Evolutionary conservation across 306 rosid genomes (phyloP).

Genomic region (Lupinus albus): DNA sequence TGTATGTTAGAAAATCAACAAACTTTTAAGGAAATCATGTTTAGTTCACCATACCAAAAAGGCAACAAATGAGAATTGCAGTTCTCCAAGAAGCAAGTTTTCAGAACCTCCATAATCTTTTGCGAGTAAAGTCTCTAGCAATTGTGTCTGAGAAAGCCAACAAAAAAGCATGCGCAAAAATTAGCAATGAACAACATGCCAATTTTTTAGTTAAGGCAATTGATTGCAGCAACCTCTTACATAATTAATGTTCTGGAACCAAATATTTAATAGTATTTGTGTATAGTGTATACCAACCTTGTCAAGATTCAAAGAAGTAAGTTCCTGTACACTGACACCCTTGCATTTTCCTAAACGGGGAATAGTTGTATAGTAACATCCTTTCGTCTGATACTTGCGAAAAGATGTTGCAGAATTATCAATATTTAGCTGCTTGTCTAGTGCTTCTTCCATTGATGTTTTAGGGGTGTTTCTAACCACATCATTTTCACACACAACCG

Average conservation of each 20-base stretch:
- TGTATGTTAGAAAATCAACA: slow-evolving; percentile 23
- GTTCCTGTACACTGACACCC: slow-evolving; percentile 79
- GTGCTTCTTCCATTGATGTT: slow-evolving; percentile 62
- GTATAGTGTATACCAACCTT: slow-evolving; percentile 51
- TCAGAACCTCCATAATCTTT: slow-evolving; percentile 84
- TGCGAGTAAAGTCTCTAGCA: slow-evolving; percentile 68
- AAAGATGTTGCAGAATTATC: slow-evolving; percentile 54
- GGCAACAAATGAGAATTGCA: slow-evolving; percentile 84
- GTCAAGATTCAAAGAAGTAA: slow-evolving; percentile 88
- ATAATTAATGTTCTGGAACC: not conserved
- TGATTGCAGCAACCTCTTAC: slow-evolving; percentile 2
- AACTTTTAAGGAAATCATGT: slow-evolving; percentile 12
- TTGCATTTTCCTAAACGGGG: slow-evolving; percentile 71
- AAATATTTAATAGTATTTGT: slow-evolving; percentile 6
- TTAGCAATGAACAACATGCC: slow-evolving; percentile 27
- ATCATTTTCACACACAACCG: slow-evolving; percentile 62
- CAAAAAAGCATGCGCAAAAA: slow-evolving; percentile 28
- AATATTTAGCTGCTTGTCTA: slow-evolving; percentile 65
- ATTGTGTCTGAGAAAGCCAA: slow-evolving; percentile 60
- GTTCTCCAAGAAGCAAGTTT: slow-evolving; percentile 82
- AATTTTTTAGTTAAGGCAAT: slow-evolving; percentile 5
- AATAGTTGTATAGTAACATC: slow-evolving; percentile 84
- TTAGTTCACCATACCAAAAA: slow-evolving; percentile 59
- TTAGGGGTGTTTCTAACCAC: slow-evolving; percentile 52
- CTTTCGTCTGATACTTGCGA: slow-evolving; percentile 54